phyloP scores from a whole-genome alignment of 495 filamentous ascomycete genomes.

The Poronia punctata region DNA sequence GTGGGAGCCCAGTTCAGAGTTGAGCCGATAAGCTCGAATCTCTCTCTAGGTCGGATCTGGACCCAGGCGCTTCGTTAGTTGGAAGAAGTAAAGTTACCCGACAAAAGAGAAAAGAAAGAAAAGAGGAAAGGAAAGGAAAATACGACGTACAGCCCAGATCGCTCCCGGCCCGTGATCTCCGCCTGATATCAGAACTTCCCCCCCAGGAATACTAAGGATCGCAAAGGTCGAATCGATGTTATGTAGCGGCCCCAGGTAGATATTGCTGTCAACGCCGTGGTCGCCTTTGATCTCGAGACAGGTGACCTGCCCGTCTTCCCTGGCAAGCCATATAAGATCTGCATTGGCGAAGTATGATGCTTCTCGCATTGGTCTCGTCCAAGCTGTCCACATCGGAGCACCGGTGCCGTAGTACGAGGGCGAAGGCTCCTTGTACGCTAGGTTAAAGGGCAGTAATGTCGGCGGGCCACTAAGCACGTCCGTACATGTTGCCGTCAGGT shows the following conservation, averaged over 20 bases:
- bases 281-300: constrained; percentile 57
- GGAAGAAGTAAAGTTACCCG: constrained; percentile 13
- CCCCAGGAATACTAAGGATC: constrained; percentile 40
- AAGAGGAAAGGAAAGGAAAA: constrained; percentile 4
- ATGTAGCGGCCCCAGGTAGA: constrained; percentile 51
- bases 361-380: constrained; percentile 65
- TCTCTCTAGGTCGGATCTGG: too few species aligned
- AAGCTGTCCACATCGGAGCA: constrained; percentile 49
- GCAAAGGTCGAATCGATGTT: constrained; percentile 63
- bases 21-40: too few species aligned
- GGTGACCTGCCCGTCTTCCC: constrained; percentile 71
- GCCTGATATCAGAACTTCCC: constrained; percentile 71
- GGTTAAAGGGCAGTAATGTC: constrained; percentile 31
- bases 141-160: constrained; percentile 57
- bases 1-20: constrained; percentile 85
- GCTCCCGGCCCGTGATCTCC: constrained; percentile 79
- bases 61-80: constrained; percentile 36
- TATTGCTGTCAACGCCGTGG: constrained; percentile 39
- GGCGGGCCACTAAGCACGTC: constrained; percentile 47
- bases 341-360: constrained; percentile 48
- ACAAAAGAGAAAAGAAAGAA: not conserved
- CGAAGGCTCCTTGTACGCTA: constrained; percentile 24
- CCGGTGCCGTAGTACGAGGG: constrained; percentile 31
- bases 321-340: constrained; percentile 70
- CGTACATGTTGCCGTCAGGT: constrained; percentile 53